These are phyloP conservation scores for Scleroderma citrinum DNA, from an alignment of 768 basidiomycete genomes.

Conservation along the genomic window DNA sequence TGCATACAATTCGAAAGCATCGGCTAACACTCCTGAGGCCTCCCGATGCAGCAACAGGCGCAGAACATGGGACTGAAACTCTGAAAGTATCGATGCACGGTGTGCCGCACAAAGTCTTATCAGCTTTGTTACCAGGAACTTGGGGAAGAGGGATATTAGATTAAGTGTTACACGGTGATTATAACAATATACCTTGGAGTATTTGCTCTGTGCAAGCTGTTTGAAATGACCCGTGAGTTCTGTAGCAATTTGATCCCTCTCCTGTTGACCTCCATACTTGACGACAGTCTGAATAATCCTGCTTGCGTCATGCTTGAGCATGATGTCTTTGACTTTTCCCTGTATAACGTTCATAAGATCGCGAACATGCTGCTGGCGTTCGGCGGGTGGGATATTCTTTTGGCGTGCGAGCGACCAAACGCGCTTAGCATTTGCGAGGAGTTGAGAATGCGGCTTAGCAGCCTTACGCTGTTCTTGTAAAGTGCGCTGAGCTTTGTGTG, in stretches of 20 bases:
- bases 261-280: conserved; percentile 68
- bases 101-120: conserved; percentile 70
- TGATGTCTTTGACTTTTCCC: conserved; percentile 79
- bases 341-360: conserved; percentile 72
- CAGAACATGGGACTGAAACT: conserved; percentile 73
- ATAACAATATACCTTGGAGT: conserved; percentile 66
- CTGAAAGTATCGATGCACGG: conserved; percentile 67
- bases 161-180: not conserved
- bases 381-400: conserved; percentile 60
- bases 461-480: conserved; percentile 67
- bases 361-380: conserved; percentile 69
- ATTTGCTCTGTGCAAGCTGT: conserved; percentile 78
- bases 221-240: conserved; percentile 81
- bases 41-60: conserved; percentile 80
- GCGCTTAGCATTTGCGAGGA: conserved; percentile 67
- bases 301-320: conserved; percentile 89
- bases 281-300: conserved; percentile 78
- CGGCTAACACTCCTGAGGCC: conserved; percentile 77
- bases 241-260: conserved; percentile 73
- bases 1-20: conserved; percentile 82
- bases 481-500: conserved; percentile 64
- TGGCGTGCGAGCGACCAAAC: conserved; percentile 74
- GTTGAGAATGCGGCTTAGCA: conserved; percentile 67
- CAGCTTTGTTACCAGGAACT: conserved; percentile 82
- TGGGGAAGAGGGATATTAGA: not conserved